Percentiles rank a stretch among this genome's conserved stretches.
These are phyloP conservation scores for Thinopyrum elongatum DNA, from an alignment of 176 grass and related monocot genomes.

Conservation along the genomic window DNA sequence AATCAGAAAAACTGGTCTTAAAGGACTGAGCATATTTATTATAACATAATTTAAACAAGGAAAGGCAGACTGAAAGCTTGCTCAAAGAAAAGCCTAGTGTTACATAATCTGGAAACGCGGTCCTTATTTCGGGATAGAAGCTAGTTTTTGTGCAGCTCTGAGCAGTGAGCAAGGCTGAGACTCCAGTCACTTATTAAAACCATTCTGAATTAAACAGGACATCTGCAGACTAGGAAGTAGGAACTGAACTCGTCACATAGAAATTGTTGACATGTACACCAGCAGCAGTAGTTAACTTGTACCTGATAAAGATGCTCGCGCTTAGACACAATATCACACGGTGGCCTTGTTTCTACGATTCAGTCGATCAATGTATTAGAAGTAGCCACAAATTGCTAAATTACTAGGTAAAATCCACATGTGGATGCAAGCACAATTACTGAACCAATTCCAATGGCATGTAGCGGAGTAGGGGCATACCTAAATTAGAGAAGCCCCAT, in stretches of 20 bases:
- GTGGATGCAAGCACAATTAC: slow-evolving; percentile 14
- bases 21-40: not conserved
- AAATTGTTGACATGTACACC: not conserved
- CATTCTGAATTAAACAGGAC: not conserved
- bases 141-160: not conserved
- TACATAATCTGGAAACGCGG: not conserved
- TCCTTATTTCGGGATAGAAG: not conserved
- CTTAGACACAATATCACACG: slow-evolving; percentile 67
- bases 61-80: not conserved
- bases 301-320: slow-evolving; percentile 92
- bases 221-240: not conserved
- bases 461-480: slow-evolving; percentile 20
- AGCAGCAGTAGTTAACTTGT: not conserved
- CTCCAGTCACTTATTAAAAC: not conserved
- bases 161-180: not conserved
- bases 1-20: not conserved
- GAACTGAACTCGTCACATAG: not conserved
- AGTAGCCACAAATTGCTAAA: not conserved
- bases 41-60: not conserved
- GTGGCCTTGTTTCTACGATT: slow-evolving; percentile 57
- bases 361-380: slow-evolving; percentile 21
- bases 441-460: not conserved
- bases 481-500: slow-evolving; percentile 96
- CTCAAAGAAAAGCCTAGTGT: not conserved
- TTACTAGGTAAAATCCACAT: too few species aligned